Evolutionary conservation across 768 basidiomycete genomes (phyloP), one percentile per base, ranked within the genome.

Genomic region (Ephemerocybe angulata): DNA sequence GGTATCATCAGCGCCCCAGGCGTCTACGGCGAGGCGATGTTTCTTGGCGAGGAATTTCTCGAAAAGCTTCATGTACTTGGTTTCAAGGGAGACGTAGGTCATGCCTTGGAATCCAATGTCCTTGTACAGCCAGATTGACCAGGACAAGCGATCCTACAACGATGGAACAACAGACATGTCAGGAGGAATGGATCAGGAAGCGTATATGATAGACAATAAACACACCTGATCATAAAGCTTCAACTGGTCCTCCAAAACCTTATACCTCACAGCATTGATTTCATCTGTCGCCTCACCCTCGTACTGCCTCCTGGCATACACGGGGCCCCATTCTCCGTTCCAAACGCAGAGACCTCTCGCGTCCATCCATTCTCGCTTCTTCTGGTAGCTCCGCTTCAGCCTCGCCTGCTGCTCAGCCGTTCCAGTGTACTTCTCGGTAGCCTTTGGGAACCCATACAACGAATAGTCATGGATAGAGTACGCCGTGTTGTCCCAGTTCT

Each of bases 91-190:
- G 61, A 85, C 75, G 68, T 88, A 81, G 27, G 88, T 85, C 88
- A 92, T 90, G 33, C 90, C 90, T 70, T 90, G 87, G 77, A 86
- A 87, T n/a, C 88, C 88, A 60, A 88, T 87, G 62, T 89, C 87
- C 62, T 88, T 93, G 80, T 88, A 93, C 19, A 90, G 71, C 91
- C 91, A 93, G 72, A 92, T 93, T 0, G 86, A 85, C 89, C 88
- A 91, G 65, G 82, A 84, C 53, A 86, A 67, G 25, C 80, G 81
- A 60, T 83, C 84, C 83, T 85, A 52, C 25, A 49, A 24, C 4
- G 50, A 40, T 27, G 50, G 17, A 46, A 43, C 5, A 19, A 7
- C n/a, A 22, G 15, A 29, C 35, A 12, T 27, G 15, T 47, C 37
- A 1, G 52, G 28, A 50, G 17, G 24, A n/a, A 28, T 47, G 24